Conservation (phyloP, 176 grass and related monocot species). For the Oryza rufipogon region DNA sequence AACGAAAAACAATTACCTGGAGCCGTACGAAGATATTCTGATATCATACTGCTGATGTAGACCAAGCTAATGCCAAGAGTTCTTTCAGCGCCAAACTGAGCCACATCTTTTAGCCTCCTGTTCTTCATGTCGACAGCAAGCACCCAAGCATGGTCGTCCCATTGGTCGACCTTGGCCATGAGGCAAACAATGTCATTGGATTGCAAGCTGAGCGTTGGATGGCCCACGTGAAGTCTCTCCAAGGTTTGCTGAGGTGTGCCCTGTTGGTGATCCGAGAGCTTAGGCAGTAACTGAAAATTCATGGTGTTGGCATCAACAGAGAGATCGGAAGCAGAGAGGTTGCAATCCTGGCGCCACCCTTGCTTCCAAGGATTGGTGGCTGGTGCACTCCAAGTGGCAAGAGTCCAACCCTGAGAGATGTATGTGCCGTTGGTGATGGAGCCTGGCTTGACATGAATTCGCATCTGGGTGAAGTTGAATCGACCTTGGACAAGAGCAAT, state of each 20-base stretch:
- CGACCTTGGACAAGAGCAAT: neutral
- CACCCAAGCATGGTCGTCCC: neutral
- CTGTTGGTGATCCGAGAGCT: neutral
- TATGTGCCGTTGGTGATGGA: neutral
- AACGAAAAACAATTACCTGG: neutral
- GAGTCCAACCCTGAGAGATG: too few species aligned
- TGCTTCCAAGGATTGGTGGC: neutral
- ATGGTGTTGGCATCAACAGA: neutral
- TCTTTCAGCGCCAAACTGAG: neutral
- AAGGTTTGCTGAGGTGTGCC: neutral
- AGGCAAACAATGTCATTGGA: neutral
- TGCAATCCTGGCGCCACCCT: neutral
- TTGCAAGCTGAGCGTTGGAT: neutral
- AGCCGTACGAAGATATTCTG: neutral
- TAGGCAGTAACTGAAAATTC: neutral
- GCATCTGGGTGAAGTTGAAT: too few species aligned
- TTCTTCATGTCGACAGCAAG: too few species aligned
- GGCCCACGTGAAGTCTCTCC: neutral
- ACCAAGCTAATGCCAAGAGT: neutral
- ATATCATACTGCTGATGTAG: neutral
- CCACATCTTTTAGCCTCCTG: neutral
- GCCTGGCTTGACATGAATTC: neutral
- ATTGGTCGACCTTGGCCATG: neutral
- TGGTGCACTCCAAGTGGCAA: too few species aligned
- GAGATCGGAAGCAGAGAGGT: neutral